phyloP scores from a whole-genome alignment of 2,329 filamentous ascomycete genomes.

The Ophiosphaerella herpotricha region DNA sequence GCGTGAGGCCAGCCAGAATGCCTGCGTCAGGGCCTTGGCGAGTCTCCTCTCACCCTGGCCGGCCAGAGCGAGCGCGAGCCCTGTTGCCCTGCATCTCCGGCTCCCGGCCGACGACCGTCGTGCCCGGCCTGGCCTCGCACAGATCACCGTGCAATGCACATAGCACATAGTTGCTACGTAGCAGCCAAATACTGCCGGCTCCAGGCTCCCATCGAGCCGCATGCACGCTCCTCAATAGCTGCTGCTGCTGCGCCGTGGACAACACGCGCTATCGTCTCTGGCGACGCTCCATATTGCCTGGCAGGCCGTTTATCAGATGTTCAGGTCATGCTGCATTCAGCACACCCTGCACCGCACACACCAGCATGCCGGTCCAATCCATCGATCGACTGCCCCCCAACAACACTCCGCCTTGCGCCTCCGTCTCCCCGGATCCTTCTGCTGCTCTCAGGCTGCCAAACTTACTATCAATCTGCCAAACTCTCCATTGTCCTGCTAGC shows the following conservation, averaged over 20 bases:
- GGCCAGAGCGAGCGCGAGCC: background rate
- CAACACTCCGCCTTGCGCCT: conserved; percentile 1
- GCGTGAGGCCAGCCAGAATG: no score
- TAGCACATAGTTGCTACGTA: no score
- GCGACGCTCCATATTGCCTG: conserved; percentile 7
- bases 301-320: conserved; percentile 15
- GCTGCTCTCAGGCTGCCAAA: background rate
- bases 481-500: conserved; percentile 16
- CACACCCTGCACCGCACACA: conserved; percentile 10
- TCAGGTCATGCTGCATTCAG: conserved; percentile 19
- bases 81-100: conserved; percentile 1
- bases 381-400: conserved; percentile 7
- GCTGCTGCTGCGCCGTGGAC: no score
- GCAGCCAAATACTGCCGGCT: no score
- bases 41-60: background rate
- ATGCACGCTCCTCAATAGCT: no score
- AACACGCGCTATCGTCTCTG: background rate
- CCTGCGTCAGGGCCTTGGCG: background rate
- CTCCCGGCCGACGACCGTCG: background rate
- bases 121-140: background rate
- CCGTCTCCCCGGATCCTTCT: background rate
- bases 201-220: no score
- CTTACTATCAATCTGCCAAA: background rate
- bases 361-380: background rate
- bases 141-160: no score